A percentile compares a stretch with the other conserved stretches of the same genome.
These are phyloP conservation scores for Xylariaceae sp. DNA, from an alignment of 2,329 filamentous ascomycete genomes.

Conservation along the genomic window DNA sequence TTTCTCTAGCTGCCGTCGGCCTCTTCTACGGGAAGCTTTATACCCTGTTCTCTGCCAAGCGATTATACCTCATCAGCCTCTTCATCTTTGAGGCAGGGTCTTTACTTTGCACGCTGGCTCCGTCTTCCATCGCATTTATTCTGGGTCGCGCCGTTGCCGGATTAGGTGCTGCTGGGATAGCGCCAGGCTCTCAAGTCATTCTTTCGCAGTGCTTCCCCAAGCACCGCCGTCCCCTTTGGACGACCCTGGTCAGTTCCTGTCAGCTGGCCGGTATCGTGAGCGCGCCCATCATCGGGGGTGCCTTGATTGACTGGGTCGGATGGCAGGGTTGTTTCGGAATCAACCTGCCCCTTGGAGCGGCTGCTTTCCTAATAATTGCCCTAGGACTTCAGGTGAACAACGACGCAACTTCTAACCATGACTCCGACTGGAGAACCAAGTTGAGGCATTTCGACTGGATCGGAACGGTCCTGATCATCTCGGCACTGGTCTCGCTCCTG, in stretches of 20 bases:
- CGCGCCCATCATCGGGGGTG: constrained; percentile 5
- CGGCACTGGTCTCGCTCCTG: too few relatives aligned
- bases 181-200: background rate
- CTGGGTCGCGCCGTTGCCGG: background rate
- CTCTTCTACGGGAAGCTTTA: background rate
- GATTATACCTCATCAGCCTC: background rate
- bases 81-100: constrained; percentile 1
- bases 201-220: constrained; percentile 4
- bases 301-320: constrained; percentile 4
- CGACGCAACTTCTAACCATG: background rate
- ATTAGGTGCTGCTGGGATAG: background rate
- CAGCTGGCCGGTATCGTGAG: constrained; percentile 6
- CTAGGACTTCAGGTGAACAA: constrained; percentile 4
- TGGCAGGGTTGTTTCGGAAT: constrained; percentile 9
- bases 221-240: constrained; percentile 3
- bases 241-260: constrained; percentile 1
- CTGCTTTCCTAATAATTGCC: constrained; percentile 2
- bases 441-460: too few relatives aligned
- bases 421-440: constrained; percentile 3
- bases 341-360: constrained; percentile 7
- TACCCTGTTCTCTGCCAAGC: background rate
- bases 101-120: background rate
- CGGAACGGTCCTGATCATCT: too few relatives aligned
- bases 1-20: background rate
- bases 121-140: background rate